Conservation (phyloP, 148 eudicot species). For the Persicaria maculosa region DNA sequence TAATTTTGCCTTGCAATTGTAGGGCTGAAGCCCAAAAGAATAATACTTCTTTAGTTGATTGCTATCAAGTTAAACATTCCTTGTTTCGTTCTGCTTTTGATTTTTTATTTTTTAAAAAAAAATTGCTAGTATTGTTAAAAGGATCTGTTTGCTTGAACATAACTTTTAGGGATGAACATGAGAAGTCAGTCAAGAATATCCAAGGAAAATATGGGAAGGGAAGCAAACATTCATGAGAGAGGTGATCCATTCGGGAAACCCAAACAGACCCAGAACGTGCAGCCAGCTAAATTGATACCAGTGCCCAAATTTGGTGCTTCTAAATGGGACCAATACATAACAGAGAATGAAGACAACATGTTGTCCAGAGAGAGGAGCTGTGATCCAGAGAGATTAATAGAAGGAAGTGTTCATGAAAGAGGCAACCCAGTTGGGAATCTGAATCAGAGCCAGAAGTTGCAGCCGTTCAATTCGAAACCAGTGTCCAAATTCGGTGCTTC, state of each 20-base stretch:
- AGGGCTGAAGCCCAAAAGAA: too few species aligned
- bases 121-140: too few species aligned
- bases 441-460: background rate
- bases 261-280: background rate
- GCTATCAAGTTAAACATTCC: too few species aligned
- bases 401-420: background rate
- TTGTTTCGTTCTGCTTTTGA: too few species aligned
- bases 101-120: too few species aligned
- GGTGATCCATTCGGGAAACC: background rate
- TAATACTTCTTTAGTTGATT: too few species aligned
- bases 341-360: background rate
- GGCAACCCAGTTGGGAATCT: background rate
- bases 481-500: constrained; percentile 2
- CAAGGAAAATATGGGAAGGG: background rate
- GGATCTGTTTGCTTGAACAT: background rate
- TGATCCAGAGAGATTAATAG: background rate
- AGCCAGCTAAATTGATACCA: background rate
- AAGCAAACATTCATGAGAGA: background rate
- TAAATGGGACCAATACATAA: constrained; percentile 5
- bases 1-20: background rate
- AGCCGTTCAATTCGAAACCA: background rate
- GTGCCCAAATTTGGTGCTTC: constrained; percentile 3
- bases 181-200: background rate
- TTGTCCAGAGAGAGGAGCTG: background rate
- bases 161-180: background rate